Evolutionary conservation across 805 yeast genomes (phyloP).

Genomic region (Brettanomyces nanus): DNA sequence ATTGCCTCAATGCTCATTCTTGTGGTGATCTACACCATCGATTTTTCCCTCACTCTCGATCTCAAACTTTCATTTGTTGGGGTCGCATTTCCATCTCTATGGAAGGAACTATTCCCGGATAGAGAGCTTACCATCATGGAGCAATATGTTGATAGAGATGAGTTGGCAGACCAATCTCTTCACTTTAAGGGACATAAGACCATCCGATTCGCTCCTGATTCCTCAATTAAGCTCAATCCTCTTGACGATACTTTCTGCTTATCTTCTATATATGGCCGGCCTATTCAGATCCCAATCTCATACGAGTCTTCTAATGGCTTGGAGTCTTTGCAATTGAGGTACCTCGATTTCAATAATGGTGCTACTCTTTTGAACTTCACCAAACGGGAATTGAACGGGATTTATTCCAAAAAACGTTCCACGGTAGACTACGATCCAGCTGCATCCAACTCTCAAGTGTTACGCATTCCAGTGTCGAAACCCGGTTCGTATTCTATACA

Average conservation of each 20-base stretch:
- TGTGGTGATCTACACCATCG: constrained; percentile 35
- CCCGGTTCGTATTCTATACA: constrained; percentile 75
- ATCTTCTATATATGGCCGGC: constrained; percentile 25
- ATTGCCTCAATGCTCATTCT: constrained; percentile 44
- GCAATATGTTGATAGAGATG: constrained; percentile 26
- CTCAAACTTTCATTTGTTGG: constrained; percentile 38
- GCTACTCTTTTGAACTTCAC: constrained; percentile 45
- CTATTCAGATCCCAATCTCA: constrained; percentile 56
- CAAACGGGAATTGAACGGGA: constrained; percentile 42
- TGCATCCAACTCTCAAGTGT: constrained; percentile 30
- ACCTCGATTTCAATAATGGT: constrained; percentile 46
- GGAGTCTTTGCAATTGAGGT: constrained; percentile 55
- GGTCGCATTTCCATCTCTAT: constrained; percentile 9
- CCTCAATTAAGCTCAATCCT: constrained; percentile 80
- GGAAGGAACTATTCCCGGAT: constrained; percentile 16
- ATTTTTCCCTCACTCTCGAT: constrained; percentile 47
- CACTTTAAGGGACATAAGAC: constrained; percentile 85
- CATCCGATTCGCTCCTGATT: constrained; percentile 83
- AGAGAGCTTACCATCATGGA: constrained; percentile 27
- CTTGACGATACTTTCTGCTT: constrained; percentile 59
- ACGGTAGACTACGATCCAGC: constrained; percentile 19
- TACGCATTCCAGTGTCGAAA: constrained; percentile 54
- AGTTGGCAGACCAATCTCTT: constrained; percentile 36
- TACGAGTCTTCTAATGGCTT: constrained; percentile 75
- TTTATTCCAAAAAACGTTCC: constrained; percentile 4